Evolutionary conservation across 345 rosid genomes (phyloP).

Genomic region (Murraya paniculata): DNA sequence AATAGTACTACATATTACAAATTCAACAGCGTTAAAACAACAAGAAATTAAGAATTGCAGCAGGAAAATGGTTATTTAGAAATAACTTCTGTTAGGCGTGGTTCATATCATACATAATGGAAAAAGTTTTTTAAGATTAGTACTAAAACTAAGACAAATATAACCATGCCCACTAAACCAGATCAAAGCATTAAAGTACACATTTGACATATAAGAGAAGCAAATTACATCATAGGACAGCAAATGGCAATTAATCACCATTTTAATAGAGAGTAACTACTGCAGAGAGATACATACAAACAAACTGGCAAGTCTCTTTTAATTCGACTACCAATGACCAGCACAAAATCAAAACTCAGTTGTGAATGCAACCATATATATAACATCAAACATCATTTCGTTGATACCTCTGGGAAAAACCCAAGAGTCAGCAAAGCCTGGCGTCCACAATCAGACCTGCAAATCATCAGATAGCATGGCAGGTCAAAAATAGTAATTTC

Average conservation of each 20-base stretch:
- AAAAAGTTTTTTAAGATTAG: neutral
- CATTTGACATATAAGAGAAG: neutral
- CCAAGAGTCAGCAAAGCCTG: conserved; percentile 83
- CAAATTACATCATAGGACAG: neutral
- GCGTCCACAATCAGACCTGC: conserved; percentile 94
- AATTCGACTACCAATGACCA: conserved; percentile 5
- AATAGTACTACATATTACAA: neutral
- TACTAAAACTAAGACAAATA: neutral
- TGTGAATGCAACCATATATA: neutral
- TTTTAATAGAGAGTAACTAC: neutral
- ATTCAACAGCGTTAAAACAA: neutral
- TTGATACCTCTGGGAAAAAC: conserved; percentile 80
- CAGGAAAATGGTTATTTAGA: neutral
- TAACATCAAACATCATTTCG: neutral
- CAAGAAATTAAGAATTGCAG: neutral
- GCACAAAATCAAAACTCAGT: conserved; percentile 9
- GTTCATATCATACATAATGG: neutral
- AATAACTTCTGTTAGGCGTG: neutral
- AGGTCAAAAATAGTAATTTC: conserved; percentile 13
- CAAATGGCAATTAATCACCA: neutral
- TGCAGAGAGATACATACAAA: conserved; percentile 2
- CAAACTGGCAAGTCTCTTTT: conserved; percentile 13
- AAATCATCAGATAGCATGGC: conserved; percentile 20
- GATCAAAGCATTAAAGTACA: neutral
- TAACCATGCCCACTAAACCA: neutral